Evolutionary conservation across 2,329 filamentous ascomycete genomes (phyloP).

Genomic region (Sarocladium kiliense): DNA sequence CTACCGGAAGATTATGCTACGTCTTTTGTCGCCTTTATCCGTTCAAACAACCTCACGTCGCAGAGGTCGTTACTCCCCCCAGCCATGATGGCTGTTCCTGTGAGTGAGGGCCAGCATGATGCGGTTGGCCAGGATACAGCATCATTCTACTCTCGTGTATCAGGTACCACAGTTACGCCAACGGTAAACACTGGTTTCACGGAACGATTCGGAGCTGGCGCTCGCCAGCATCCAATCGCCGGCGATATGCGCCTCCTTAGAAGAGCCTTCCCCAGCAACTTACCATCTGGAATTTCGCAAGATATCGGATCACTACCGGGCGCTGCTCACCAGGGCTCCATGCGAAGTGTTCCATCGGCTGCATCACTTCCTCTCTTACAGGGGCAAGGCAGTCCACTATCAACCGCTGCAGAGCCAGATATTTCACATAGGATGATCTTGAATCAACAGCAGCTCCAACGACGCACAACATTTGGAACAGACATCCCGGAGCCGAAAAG

Average conservation of each 20-base stretch:
- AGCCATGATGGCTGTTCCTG: constrained; percentile 18
- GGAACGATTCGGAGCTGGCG: constrained; percentile 13
- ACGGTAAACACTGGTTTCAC: constrained; percentile 21
- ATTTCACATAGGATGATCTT: constrained; percentile 37
- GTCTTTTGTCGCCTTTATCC: constrained; percentile 53
- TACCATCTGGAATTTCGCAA: not conserved
- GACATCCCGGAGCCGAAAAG: constrained; percentile 35
- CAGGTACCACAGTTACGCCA: constrained; percentile 26
- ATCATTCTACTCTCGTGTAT: constrained; percentile 26
- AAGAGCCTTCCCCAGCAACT: not conserved
- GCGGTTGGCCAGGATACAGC: constrained; percentile 17
- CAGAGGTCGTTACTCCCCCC: constrained; percentile 20
- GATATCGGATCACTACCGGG: not conserved
- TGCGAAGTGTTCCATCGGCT: not conserved
- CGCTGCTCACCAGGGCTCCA: not conserved
- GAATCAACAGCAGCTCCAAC: constrained; percentile 34
- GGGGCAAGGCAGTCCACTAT: constrained; percentile 11
- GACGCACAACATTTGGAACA: constrained; percentile 1
- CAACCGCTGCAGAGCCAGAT: constrained; percentile 16
- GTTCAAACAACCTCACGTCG: constrained; percentile 48
- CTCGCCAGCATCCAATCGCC: not conserved
- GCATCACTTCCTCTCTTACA: not conserved
- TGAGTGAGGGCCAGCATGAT: constrained; percentile 16
- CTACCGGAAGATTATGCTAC: constrained; percentile 53
- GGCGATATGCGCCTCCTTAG: not conserved